Conservation (phyloP, 2,329 filamentous ascomycete species). For the Epichloe gansuensis region DNA sequence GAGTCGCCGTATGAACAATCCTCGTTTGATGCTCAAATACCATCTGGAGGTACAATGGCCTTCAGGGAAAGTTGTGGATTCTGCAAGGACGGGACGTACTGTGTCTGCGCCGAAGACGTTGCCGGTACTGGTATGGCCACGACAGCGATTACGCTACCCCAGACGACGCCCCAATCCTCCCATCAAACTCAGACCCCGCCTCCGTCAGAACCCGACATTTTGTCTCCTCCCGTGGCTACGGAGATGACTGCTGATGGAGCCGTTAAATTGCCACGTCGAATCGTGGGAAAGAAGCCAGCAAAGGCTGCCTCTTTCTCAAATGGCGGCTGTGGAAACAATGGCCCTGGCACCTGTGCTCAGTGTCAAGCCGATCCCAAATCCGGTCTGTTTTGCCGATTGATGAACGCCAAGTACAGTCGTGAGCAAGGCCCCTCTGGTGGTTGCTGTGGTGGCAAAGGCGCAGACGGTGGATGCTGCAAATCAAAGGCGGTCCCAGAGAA, state of each 20-base stretch:
- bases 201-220: constrained; percentile 47
- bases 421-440: constrained; percentile 19
- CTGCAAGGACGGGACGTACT: constrained; percentile 70
- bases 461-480: constrained; percentile 54
- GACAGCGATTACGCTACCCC: constrained; percentile 26
- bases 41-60: constrained; percentile 25
- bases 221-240: constrained; percentile 37
- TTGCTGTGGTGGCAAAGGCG: constrained; percentile 51
- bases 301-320: constrained; percentile 11
- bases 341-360: constrained; percentile 67
- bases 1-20: constrained; percentile 4
- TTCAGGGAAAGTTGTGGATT: constrained; percentile 66
- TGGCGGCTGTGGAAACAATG: constrained; percentile 47
- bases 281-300: constrained; percentile 16
- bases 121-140: constrained; percentile 28
- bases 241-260: constrained; percentile 48
- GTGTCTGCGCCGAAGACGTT: constrained; percentile 60
- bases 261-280: constrained; percentile 41
- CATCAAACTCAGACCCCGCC: constrained; percentile 44
- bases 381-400: constrained; percentile 69
- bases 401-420: constrained; percentile 51
- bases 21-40: constrained; percentile 14
- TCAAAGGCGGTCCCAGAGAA: constrained; percentile 19
- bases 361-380: constrained; percentile 67
- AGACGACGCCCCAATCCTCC: constrained; percentile 27